phyloP scores from a whole-genome alignment of 768 basidiomycete species.

The Kwoniella bestiolae region DNA sequence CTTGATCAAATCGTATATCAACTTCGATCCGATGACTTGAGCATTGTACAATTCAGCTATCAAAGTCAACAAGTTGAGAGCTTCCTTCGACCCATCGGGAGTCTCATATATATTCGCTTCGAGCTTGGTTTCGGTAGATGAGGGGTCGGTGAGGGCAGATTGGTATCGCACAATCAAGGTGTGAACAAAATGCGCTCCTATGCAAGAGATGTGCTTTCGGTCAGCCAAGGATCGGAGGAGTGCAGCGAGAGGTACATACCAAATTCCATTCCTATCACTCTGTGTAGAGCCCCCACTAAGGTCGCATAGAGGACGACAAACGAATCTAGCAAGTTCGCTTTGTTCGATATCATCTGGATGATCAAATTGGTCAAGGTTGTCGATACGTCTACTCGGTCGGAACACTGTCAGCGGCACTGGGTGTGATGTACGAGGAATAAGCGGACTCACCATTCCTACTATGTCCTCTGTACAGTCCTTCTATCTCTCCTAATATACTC shows the following conservation, averaged over 20 bases:
- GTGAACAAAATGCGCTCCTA: slow-evolving; percentile 84
- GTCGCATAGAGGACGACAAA: slow-evolving; percentile 88
- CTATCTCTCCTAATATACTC: slow-evolving; percentile 72
- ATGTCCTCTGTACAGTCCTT: slow-evolving; percentile 75
- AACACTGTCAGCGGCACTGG: too few species aligned
- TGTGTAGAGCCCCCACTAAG: slow-evolving; percentile 78
- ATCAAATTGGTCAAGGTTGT: slow-evolving; percentile 75
- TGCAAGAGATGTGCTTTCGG: not conserved
- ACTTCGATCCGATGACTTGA: slow-evolving; percentile 81
- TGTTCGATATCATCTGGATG: slow-evolving; percentile 76
- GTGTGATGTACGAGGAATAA: too few species aligned
- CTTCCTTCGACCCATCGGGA: slow-evolving; percentile 73
- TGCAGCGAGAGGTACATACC: too few species aligned
- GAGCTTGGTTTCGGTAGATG: slow-evolving; percentile 8
- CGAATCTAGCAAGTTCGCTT: slow-evolving; percentile 80
- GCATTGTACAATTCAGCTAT: slow-evolving; percentile 95
- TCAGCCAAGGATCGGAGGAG: too few species aligned
- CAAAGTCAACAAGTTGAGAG: slow-evolving; percentile 82
- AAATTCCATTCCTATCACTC: slow-evolving; percentile 82
- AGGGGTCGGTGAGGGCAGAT: slow-evolving; percentile 12
- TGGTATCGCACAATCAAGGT: slow-evolving; percentile 72
- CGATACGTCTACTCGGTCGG: slow-evolving; percentile 71
- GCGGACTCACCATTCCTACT: slow-evolving; percentile 70
- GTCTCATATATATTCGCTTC: slow-evolving; percentile 41
- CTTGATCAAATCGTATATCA: slow-evolving; percentile 90